Evolutionary conservation across 2,329 filamentous ascomycete genomes (phyloP), one percentile per base, ranked within the genome.

Genomic region (Penicillium paneum): DNA sequence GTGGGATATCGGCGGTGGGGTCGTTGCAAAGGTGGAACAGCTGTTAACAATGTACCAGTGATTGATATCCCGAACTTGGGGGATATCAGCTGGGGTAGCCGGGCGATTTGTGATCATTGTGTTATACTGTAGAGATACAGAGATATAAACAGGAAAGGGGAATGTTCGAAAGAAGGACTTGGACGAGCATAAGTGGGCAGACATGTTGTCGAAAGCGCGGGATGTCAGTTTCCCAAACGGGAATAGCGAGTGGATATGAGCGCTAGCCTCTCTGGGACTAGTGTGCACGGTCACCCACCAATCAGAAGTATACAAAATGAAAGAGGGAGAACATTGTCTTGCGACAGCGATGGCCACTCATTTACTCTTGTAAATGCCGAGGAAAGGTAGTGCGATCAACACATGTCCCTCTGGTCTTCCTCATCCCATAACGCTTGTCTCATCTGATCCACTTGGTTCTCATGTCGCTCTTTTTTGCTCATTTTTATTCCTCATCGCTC

Each of bases 21-120:
- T 64, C 41, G 64, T 55, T 28, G 67, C 61, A 49, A 76, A 72
- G 5, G 70, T 72, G 19, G 35, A 48, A 35, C 36, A 73, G 62
- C 32, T 74, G 58, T 76, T 69, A 47, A 62, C 56, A 31, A 75
- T 67, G 54, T 76, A 76, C 63, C 74, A 62, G 26, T 64, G 64
- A 55, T 68, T 68, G 50, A 76, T 75, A 24, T 58, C 58, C 24
- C 62, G 62, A 38, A 76, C 64, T 44, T 71, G 65, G 34, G 68
- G 64, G 36, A 75, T 61, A 62, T 77, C 70, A 3, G 55, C 46
- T 40, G 64, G 52, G 15, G 56, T 65, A 21, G 68, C 69, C 10
- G 69, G 62, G 52, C 71, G 72, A 61, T 73, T 69, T 21, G 28
- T 52, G 0, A 50, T 42, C 57, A 55, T 62, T 32, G 28, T 10